Conservation (phyloP, 1,284 basidiomycete species). For the Sporisorium iseilematis-ciliati region DNA sequence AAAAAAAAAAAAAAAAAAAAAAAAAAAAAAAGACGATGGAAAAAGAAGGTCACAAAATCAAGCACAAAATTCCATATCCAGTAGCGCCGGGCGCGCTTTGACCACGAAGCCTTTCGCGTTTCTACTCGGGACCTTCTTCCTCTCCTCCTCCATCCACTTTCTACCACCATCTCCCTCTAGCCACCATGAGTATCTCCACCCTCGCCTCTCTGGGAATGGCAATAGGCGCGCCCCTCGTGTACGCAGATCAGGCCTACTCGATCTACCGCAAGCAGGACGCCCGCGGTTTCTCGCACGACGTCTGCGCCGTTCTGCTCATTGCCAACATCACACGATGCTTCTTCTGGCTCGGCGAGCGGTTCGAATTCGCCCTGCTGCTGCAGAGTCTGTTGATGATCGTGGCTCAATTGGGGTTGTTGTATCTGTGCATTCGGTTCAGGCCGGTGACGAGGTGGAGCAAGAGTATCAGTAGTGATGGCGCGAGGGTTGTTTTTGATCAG, state of each 20-base stretch:
- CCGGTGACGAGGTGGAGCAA: constrained; percentile 52
- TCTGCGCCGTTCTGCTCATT: constrained; percentile 60
- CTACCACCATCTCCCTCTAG: neutral
- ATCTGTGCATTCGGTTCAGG: constrained; percentile 72
- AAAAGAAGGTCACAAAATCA: neutral
- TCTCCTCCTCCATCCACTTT: neutral
- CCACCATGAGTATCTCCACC: constrained; percentile 37
- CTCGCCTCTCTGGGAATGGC: constrained; percentile 51
- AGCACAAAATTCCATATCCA: neutral
- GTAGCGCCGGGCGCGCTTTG: neutral
- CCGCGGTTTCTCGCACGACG: constrained; percentile 79
- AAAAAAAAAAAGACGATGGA: neutral
- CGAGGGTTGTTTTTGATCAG: constrained; percentile 40
- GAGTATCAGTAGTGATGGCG: constrained; percentile 42
- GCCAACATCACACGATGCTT: constrained; percentile 72
- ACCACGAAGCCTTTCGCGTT: neutral
- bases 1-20: neutral
- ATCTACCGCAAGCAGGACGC: constrained; percentile 73
- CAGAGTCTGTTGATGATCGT: constrained; percentile 71
- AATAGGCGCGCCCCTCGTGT: constrained; percentile 61
- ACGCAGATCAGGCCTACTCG: constrained; percentile 61
- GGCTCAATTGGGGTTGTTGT: constrained; percentile 72
- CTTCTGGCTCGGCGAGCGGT: constrained; percentile 80
- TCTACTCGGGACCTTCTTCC: neutral
- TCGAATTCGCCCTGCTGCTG: constrained; percentile 77